Evolutionary conservation across 2,329 filamentous ascomycete genomes (phyloP), one percentile per base, ranked within the genome.

Genomic region (Fusarium compactum): DNA sequence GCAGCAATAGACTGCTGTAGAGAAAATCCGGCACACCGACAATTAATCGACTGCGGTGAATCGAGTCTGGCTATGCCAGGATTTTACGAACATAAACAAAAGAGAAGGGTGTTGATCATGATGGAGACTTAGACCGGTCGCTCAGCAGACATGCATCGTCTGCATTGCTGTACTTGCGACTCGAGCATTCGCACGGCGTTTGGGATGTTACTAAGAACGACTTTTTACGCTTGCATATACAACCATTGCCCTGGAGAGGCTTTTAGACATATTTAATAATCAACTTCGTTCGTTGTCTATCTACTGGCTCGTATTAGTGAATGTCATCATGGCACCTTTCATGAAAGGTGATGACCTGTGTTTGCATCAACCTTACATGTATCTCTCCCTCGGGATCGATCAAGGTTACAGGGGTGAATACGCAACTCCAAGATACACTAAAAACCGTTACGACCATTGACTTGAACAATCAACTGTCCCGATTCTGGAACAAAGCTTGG

Each of bases 1-100:
- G 78, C 70, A 74, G 86, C 86, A 92, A 83, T 91, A 88, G 83
- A 58, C 44, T 40, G 43, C 48, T 71, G 41, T 29, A 51, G 22
- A 52, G 52, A 57, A 47, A 34, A 41, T 48, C 48, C 46, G 48
- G 34, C 50, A 58, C 50, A 58, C 53, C 30, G 48, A 67, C 52
- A 46, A 30, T n/a, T 24, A 53, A 54, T 71, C 65, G 74, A 64
- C 63, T 73, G 69, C 72, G 72, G 74, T 75, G 74, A 70, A 71
- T 71, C 72, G 62, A 62, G 55, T 59, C 45, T 63, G 38, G 56
- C 8, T 20, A 41, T 18, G 63, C 41, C 47, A 51, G 55, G 27
- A 59, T 52, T 64, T 55, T 44, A 67, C 48, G 60, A 57, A 48
- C 22, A 43, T 14, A 43, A 55, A 40, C 14, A 60, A 61, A 55